A percentile compares a stretch with the other conserved stretches of the same genome.
Conservation (phyloP, 306 rosid genomes). For the Acacia melanoxylon region DNA sequence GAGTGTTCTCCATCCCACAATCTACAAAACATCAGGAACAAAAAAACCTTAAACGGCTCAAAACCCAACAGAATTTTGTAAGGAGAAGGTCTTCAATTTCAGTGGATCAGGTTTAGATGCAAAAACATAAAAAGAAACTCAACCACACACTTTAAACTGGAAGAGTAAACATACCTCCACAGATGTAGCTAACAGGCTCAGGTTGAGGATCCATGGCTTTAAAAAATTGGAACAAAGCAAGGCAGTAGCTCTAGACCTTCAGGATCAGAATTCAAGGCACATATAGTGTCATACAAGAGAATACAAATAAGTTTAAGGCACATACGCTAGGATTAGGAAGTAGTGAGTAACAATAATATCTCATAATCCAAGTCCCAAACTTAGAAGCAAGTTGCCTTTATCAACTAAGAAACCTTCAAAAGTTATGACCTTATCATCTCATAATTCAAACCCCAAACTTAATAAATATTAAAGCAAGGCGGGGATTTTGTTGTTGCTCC, state of each 20-base stretch:
- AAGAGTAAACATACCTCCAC: slow-evolving; percentile 52
- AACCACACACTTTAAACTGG: not conserved
- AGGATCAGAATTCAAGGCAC: not conserved
- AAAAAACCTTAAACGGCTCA: not conserved
- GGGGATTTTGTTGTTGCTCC: slow-evolving; percentile 72
- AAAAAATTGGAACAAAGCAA: not conserved
- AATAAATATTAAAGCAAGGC: slow-evolving; percentile 41
- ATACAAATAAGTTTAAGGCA: not conserved
- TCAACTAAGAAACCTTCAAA: not conserved
- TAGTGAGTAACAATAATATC: not conserved
- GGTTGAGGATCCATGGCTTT: slow-evolving; percentile 67
- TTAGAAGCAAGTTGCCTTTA: not conserved
- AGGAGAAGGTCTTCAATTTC: not conserved
- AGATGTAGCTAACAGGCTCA: slow-evolving; percentile 64
- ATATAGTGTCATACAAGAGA: not conserved
- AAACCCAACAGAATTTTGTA: not conserved
- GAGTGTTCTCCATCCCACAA: slow-evolving; percentile 85
- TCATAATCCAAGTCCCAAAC: not conserved
- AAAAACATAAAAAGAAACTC: not conserved
- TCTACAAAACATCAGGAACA: slow-evolving; percentile 39
- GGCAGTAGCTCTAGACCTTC: not conserved
- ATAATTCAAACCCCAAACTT: not conserved
- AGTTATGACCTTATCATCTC: not conserved
- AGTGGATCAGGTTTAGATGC: not conserved
- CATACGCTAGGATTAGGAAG: not conserved